phyloP scores from a whole-genome alignment of 1,139 yeast genomes.

The Candida sanyaensis region DNA sequence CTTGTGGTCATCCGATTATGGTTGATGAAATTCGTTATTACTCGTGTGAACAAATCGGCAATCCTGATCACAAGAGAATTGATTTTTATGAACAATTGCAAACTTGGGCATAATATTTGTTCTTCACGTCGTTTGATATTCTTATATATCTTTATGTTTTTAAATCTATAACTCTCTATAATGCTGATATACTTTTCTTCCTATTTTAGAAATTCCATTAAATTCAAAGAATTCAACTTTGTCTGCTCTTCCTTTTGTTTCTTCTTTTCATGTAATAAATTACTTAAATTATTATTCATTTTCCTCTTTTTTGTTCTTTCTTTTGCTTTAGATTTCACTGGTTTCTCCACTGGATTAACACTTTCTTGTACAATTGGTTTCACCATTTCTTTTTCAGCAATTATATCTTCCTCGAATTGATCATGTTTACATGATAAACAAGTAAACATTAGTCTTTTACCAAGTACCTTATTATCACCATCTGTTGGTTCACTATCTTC shows the following conservation, averaged over 20 bases:
- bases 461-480: background rate
- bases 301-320: conserved; percentile 33
- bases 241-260: conserved; percentile 30
- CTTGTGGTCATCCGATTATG: conserved; percentile 53
- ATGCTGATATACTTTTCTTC: too few relatives aligned
- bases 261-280: conserved; percentile 44
- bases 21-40: conserved; percentile 47
- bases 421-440: conserved; percentile 10
- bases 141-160: too few relatives aligned
- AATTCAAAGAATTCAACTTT: conserved; percentile 35
- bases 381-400: conserved; percentile 1
- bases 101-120: conserved; percentile 5
- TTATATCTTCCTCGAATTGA: conserved; percentile 10
- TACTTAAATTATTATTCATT: conserved; percentile 31
- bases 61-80: conserved; percentile 17
- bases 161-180: too few relatives aligned
- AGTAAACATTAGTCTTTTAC: conserved; percentile 7
- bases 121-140: too few relatives aligned
- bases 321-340: conserved; percentile 18
- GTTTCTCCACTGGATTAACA: background rate
- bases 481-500: conserved; percentile 13
- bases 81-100: conserved; percentile 12
- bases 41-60: conserved; percentile 26
- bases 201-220: conserved; percentile 49
- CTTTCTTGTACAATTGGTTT: conserved; percentile 8